phyloP scores from a whole-genome alignment of 768 basidiomycete genomes.

The Kwoniella pini region DNA sequence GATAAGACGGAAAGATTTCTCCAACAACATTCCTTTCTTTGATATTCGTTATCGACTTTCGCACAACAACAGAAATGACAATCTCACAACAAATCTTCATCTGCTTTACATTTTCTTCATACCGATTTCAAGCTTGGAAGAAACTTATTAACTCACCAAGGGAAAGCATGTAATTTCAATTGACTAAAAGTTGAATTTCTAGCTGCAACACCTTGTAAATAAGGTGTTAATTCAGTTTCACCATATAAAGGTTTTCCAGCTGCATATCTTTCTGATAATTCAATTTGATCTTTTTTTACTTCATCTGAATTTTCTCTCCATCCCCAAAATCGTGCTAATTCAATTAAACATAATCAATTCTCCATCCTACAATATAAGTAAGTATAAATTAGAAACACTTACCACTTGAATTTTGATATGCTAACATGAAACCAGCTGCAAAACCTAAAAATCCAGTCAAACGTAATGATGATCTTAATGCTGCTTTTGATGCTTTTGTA shows the following conservation, averaged over 20 bases:
- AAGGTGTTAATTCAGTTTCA: constrained; percentile 73
- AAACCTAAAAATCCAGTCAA: constrained; percentile 73
- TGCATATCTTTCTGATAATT: constrained; percentile 71
- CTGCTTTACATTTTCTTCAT: too few relatives aligned
- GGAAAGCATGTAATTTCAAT: constrained; percentile 81
- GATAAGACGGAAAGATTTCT: too few relatives aligned
- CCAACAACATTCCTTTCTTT: neutral
- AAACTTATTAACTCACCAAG: constrained; percentile 64
- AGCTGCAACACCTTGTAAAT: constrained; percentile 83
- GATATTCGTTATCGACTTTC: too few relatives aligned
- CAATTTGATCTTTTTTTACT: constrained; percentile 71
- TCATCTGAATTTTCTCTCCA: constrained; percentile 61
- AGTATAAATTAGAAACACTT: constrained; percentile 52
- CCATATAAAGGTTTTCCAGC: constrained; percentile 87
- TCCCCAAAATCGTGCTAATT: constrained; percentile 50
- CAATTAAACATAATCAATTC: neutral
- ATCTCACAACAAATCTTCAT: too few relatives aligned
- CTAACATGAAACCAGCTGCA: constrained; percentile 84
- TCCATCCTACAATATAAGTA: too few relatives aligned
- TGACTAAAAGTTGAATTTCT: constrained; percentile 91
- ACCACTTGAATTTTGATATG: constrained; percentile 89
- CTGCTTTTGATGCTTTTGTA: constrained; percentile 50
- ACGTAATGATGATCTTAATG: constrained; percentile 52
- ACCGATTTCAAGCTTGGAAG: neutral
- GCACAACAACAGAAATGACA: too few relatives aligned